Conservation (phyloP, 768 basidiomycete genomes). For the Calocera cornea region DNA sequence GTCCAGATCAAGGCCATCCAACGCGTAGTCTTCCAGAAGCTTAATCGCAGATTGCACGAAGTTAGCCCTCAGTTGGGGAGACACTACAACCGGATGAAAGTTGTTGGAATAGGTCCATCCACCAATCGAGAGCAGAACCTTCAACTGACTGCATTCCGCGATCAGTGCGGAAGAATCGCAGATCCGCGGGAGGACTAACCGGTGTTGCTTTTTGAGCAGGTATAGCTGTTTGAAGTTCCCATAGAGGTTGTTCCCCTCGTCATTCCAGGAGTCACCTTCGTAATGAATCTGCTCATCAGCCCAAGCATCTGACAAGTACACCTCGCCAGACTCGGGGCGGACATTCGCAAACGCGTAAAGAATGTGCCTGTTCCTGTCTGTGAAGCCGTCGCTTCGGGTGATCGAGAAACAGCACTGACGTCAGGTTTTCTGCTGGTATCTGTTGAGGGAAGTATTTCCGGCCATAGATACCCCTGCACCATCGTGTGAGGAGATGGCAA, state of each 20-base stretch:
- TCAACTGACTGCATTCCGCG: constrained; percentile 22
- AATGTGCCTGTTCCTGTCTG: too few relatives aligned
- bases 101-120: constrained; percentile 89
- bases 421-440: constrained; percentile 74
- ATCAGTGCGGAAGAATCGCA: neutral
- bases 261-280: constrained; percentile 90
- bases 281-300: constrained; percentile 97
- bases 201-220: constrained; percentile 71
- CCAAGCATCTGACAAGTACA: constrained; percentile 80
- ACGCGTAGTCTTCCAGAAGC: constrained; percentile 75
- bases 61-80: constrained; percentile 43
- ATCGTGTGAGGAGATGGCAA: neutral
- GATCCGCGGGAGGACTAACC: constrained; percentile 55
- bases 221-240: constrained; percentile 93
- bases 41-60: constrained; percentile 74
- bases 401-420: too few relatives aligned
- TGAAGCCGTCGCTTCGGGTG: too few relatives aligned
- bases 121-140: constrained; percentile 64
- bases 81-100: constrained; percentile 70
- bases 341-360: constrained; percentile 90
- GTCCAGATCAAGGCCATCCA: constrained; percentile 86
- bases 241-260: constrained; percentile 77
- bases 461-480: constrained; percentile 75
- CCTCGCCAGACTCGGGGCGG: constrained; percentile 69
- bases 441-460: constrained; percentile 77